These are phyloP conservation scores for Suillus alpinus DNA, from an alignment of 768 basidiomycete genomes.

Conservation along the genomic window DNA sequence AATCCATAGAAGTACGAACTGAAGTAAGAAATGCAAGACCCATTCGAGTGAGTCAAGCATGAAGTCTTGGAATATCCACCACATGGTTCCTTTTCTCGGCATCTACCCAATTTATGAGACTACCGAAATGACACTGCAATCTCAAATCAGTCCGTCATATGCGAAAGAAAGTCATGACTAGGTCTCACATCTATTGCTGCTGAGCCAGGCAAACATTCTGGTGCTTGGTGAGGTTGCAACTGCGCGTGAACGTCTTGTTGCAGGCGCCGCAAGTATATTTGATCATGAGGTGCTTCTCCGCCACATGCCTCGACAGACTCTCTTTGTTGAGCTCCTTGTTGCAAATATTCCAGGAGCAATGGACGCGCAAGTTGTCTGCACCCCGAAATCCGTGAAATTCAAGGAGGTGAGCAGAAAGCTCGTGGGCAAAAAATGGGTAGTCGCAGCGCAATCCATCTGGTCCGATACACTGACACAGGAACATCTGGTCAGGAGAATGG, in stretches of 20 bases:
- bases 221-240: constrained; percentile 17
- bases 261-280: constrained; percentile 24
- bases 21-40: neutral
- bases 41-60: neutral
- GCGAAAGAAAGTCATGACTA: neutral
- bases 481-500: too few relatives aligned
- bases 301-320: constrained; percentile 22
- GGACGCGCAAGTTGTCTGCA: constrained; percentile 10
- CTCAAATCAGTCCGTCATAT: neutral
- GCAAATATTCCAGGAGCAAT: constrained; percentile 20
- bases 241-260: constrained; percentile 15
- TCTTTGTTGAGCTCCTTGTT: constrained; percentile 20
- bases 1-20: neutral
- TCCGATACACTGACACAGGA: neutral
- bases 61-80: neutral
- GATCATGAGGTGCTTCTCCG: constrained; percentile 21
- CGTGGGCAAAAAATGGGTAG: neutral
- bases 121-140: neutral
- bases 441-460: neutral
- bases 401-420: constrained; percentile 24
- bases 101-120: neutral
- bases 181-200: neutral
- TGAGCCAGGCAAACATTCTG: constrained; percentile 6
- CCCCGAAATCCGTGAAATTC: constrained; percentile 16
- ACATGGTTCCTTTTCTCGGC: neutral